Evolutionary conservation across 2,329 filamentous ascomycete genomes (phyloP).

Genomic region (Botryotinia globosa): DNA sequence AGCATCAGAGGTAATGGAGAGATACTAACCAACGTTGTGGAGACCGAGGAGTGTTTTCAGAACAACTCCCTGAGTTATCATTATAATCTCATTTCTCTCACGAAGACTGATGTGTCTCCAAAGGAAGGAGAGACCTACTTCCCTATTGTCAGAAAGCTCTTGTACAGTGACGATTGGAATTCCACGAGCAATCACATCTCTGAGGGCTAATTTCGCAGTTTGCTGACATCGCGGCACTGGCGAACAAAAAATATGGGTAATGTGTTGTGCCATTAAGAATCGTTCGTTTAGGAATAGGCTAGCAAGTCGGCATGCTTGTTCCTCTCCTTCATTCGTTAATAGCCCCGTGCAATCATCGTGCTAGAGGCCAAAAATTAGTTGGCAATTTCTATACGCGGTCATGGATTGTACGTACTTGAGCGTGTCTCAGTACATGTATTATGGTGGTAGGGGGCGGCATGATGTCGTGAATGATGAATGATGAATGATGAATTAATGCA

Average conservation of each 20-base stretch:
- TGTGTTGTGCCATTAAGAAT: neutral
- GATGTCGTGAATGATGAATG: neutral
- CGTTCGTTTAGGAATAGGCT: neutral
- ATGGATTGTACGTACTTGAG: neutral
- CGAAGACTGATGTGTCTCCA: neutral
- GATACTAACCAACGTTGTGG: neutral
- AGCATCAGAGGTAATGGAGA: accelerated
- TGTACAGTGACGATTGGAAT: neutral
- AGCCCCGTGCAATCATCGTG: neutral
- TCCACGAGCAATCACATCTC: neutral
- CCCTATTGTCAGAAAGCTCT: neutral
- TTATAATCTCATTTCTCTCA: neutral
- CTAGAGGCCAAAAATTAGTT: neutral
- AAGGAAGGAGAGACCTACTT: neutral
- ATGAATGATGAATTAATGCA: neutral
- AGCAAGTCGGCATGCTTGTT: neutral
- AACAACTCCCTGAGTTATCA: neutral
- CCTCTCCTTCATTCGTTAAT: neutral
- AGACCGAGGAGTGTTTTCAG: neutral
- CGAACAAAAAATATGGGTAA: conserved; percentile 2
- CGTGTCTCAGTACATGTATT: neutral
- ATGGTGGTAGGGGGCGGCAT: neutral
- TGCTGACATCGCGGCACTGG: neutral
- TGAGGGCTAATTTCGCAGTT: neutral
- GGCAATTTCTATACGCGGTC: neutral